These are phyloP conservation scores for Emergomyces orientalis DNA, from an alignment of 2,329 filamentous ascomycete species.

Conservation along the genomic window DNA sequence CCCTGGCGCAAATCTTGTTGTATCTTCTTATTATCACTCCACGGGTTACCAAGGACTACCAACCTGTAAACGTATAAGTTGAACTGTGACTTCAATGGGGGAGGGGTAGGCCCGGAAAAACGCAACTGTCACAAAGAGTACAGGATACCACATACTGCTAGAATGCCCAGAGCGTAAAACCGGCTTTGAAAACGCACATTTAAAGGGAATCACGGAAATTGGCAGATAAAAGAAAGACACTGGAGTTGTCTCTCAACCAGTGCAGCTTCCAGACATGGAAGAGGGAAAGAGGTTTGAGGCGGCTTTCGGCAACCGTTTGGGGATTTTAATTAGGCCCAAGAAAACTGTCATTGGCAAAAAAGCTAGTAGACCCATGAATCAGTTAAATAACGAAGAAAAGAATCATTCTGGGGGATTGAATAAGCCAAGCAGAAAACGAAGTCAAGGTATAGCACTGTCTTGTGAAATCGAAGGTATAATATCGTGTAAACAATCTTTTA, in stretches of 20 bases:
- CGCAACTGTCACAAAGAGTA: conserved; percentile 24
- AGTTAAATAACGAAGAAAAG: not conserved
- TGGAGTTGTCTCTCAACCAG: not conserved
- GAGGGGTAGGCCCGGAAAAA: conserved; percentile 19
- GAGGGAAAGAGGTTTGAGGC: not conserved
- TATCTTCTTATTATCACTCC: conserved; percentile 29
- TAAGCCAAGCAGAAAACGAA: not conserved
- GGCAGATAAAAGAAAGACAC: not conserved
- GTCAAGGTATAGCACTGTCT: not conserved
- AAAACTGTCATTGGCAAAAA: not conserved
- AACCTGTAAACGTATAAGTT: conserved; percentile 23
- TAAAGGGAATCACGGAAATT: not conserved
- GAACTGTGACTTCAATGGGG: conserved; percentile 9
- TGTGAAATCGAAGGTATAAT: not conserved
- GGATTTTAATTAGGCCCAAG: not conserved
- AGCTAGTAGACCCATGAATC: not conserved
- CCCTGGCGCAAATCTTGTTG: conserved; percentile 17
- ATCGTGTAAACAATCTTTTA: too few species aligned
- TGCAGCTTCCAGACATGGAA: not conserved
- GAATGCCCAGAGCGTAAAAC: conserved; percentile 25
- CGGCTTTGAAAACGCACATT: conserved; percentile 23
- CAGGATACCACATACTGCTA: conserved; percentile 25
- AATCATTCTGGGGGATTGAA: not conserved
- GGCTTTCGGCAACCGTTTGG: not conserved
- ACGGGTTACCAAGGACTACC: conserved; percentile 34